Percentiles rank a stretch among this genome's conserved stretches.
These are phyloP conservation scores for Xylaria sp. DNA, from an alignment of 2,329 filamentous ascomycete species.

Conservation along the genomic window DNA sequence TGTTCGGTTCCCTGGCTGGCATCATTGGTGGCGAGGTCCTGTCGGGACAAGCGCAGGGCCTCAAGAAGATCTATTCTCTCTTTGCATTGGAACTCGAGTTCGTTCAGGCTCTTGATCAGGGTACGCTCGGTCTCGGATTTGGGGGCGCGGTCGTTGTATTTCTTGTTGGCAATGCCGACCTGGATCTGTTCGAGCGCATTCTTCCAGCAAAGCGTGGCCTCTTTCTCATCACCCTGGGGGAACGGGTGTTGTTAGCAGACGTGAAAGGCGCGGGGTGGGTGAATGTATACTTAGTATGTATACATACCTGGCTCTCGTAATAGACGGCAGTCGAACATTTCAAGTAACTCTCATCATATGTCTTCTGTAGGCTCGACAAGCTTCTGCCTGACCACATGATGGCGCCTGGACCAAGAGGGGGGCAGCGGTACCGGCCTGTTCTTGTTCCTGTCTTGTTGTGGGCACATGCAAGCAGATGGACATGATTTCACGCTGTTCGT, in stretches of 20 bases:
- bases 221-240: slow-evolving; percentile 82
- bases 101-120: slow-evolving; percentile 80
- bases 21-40: slow-evolving; percentile 48
- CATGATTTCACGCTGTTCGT: not conserved
- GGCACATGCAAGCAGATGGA: slow-evolving; percentile 27
- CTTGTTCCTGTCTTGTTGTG: slow-evolving; percentile 13
- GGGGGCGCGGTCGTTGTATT: slow-evolving; percentile 74
- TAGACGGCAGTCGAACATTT: slow-evolving; percentile 96
- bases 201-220: slow-evolving; percentile 91
- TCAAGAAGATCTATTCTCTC: slow-evolving; percentile 91
- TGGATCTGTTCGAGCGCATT: slow-evolving; percentile 88
- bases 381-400: slow-evolving; percentile 64
- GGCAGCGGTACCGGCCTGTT: not conserved
- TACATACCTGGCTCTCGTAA: slow-evolving; percentile 84
- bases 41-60: slow-evolving; percentile 75
- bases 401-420: slow-evolving; percentile 21
- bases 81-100: slow-evolving; percentile 91
- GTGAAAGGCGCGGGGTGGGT: not conserved
- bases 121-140: slow-evolving; percentile 85
- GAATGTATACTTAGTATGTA: not conserved
- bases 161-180: slow-evolving; percentile 81
- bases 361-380: slow-evolving; percentile 87
- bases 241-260: not conserved
- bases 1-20: slow-evolving; percentile 35
- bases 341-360: slow-evolving; percentile 95